Base-by-base conservation (phyloP, 75 land plant species). In the Larix kaempferi region DNA sequence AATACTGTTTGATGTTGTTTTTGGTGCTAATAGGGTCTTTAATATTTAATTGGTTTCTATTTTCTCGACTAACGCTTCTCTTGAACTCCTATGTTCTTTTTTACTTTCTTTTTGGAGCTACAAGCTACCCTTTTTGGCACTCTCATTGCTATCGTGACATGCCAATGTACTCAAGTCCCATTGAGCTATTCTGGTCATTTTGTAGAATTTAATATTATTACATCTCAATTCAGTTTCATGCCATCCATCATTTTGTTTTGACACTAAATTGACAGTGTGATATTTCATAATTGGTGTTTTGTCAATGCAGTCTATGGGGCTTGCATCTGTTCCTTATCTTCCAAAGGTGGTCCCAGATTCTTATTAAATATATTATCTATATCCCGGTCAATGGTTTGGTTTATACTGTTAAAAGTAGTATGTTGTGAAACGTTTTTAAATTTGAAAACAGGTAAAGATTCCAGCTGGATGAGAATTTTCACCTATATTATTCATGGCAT, bases 261-360 rank as follows among this genome's bases (percentile, higher is more conserved):
- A 69, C n/a, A 69, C 41, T 69, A 21, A 69, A 69, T 41, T 69
- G 22, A 69, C 25, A 69, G 25, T 1, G n/a, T n/a, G 52, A 12
- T 41, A 19, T 44, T 69, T 22, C 7, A 74, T 54, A 23, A 54
- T 25, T 54, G 16, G 10, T 55, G 35, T 41, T n/a, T 26, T 80
- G 65, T 60, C 16, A 39, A 56, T 81, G 89, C 83, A 98, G 99
- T 88, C 93, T 2, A 93, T 98, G 99, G 98, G 94, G 26, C 98
- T 98, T 62, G 91, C 86, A 22, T 95, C 88, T 79, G 99, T 98
- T 66, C 94, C 98, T 22, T 98, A 93, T 80, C 85, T 98, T 69
- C 92, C 98, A 10, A 95, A 98, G 98, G 99, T 98, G 27, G 64
- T 92, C 7, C 2, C 35, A 59, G 6, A 33, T 41, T 76, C 67